These are phyloP conservation scores for Chamaecrista fasciculata DNA, from an alignment of 306 rosid species.

Conservation along the genomic window DNA sequence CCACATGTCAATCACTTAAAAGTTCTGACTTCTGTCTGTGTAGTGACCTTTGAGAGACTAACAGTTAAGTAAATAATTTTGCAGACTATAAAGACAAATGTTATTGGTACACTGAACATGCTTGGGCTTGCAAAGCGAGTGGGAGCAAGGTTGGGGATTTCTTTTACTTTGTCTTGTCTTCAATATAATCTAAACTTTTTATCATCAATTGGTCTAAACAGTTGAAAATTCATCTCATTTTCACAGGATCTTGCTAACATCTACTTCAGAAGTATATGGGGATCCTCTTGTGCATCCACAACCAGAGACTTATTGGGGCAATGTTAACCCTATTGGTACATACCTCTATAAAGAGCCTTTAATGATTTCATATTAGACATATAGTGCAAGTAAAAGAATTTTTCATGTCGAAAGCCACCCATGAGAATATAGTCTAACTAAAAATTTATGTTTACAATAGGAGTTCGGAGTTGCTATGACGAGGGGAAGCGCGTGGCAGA, in stretches of 20 bases:
- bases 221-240: neutral
- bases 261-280: conserved; percentile 76
- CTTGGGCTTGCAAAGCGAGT: conserved; percentile 78
- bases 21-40: neutral
- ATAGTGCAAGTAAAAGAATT: neutral
- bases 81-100: conserved; percentile 78
- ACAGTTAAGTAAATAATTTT: conserved; percentile 18
- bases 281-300: conserved; percentile 79
- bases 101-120: conserved; percentile 73
- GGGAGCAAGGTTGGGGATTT: conserved; percentile 56
- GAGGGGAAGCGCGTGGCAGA: too few relatives aligned
- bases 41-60: neutral
- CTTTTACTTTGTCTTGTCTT: neutral
- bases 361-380: neutral
- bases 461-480: too few relatives aligned
- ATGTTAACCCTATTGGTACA: conserved; percentile 73
- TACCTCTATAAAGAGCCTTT: too few relatives aligned
- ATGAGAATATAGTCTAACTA: neutral
- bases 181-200: neutral
- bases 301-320: conserved; percentile 71
- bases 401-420: neutral
- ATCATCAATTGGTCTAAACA: conserved; percentile 5
- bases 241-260: conserved; percentile 67
- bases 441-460: conserved; percentile 30
- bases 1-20: neutral